Evolutionary conservation across 2,329 filamentous ascomycete genomes (phyloP), one percentile per base, ranked within the genome.

Genomic region (Cercospora brassicicola): DNA sequence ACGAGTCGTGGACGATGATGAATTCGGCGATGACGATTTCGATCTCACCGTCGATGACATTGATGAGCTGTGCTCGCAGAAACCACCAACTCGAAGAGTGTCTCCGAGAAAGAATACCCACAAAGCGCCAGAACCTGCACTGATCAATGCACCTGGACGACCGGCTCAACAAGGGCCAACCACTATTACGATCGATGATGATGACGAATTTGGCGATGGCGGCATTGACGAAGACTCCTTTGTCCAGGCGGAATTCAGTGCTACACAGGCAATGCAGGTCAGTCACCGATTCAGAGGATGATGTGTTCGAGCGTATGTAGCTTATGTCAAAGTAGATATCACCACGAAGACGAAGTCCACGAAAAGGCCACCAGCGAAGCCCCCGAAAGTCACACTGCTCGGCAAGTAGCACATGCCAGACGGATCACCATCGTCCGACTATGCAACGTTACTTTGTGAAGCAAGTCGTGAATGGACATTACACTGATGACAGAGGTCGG

Each of bases 191-290:
- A 62, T 67, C 51, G 66, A 71, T 61, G 76, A 79, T 70, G 90
- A 87, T 67, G 91, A 93, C 80, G 93, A 93, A 74, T 92, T 92
- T 82, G 91, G 89, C 57, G 87, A 85, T 71, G 85, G 84, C 73
- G 84, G 89, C 69, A 83, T 88, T 79, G 93, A 96, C 79, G 91
- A 92, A 75, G 92, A 94, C 74, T 81, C 85, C 60, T 83, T 86
- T 76, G 83, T 83, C 75, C 89, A 90, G 69, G 89, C 89, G 71
- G 90, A 93, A 80, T 81, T 89, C 72, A 88, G 87, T 75, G 90
- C 91, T 57, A 92, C 90, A 59, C 90, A 95, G 81, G 88, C 89
- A 75, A 76, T 81, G 77, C 79, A 76, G 76, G 80, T 81, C 74
- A 79, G 78, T 76, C 73, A 73, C 61, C 64, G 70, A 62, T 69